Conservation (phyloP, 2,329 filamentous ascomycete species). For the Diaporthe batatas region DNA sequence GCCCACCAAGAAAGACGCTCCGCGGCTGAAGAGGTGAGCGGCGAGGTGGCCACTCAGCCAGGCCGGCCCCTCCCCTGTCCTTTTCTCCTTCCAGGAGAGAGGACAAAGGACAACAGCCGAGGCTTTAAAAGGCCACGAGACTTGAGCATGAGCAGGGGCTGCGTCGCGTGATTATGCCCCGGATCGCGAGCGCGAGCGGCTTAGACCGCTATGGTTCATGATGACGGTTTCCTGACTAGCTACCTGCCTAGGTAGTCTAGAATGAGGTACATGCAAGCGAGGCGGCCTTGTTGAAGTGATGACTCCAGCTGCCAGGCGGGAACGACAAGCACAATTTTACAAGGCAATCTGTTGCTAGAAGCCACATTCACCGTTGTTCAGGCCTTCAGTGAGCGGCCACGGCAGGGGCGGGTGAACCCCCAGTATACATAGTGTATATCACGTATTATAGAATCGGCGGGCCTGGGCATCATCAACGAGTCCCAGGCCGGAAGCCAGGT, state of each 20-base stretch:
- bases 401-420: background rate
- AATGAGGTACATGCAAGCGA: background rate
- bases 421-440: slow-evolving; percentile 4
- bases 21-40: background rate
- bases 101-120: background rate
- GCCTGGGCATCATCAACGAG: background rate
- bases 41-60: background rate
- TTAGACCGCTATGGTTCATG: background rate
- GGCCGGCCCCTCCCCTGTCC: background rate
- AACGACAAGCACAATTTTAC: background rate
- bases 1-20: background rate
- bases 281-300: background rate
- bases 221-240: background rate
- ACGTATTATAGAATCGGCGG: background rate
- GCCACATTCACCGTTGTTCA: background rate
- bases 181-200: background rate
- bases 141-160: background rate
- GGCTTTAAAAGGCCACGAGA: background rate
- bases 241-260: background rate
- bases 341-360: background rate
- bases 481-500: background rate
- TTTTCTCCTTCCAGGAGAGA: no score
- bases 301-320: background rate
- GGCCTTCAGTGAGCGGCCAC: background rate
- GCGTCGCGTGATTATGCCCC: background rate